phyloP scores from a whole-genome alignment of 2,329 filamentous ascomycete genomes.

The Penicillium paneum region DNA sequence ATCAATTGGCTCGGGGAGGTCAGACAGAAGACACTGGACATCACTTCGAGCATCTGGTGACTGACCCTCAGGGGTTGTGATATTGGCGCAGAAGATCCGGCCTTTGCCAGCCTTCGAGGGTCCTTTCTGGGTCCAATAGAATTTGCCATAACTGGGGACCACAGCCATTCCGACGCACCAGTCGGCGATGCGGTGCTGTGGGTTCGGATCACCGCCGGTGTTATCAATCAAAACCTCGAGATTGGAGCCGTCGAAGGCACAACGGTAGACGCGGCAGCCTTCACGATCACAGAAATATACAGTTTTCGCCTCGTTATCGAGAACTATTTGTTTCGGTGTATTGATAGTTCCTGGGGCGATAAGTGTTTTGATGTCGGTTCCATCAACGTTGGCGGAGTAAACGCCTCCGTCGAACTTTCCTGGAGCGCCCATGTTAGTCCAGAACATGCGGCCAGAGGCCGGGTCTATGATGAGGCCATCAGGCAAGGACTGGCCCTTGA shows the following conservation, averaged over 20 bases:
- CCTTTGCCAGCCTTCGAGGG: constrained; percentile 51
- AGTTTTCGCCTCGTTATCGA: constrained; percentile 28
- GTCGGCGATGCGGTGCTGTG: constrained; percentile 29
- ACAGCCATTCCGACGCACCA: constrained; percentile 60
- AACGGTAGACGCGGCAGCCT: constrained; percentile 38
- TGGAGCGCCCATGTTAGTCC: constrained; percentile 51
- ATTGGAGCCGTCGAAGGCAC: constrained; percentile 34
- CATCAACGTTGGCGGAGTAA: constrained; percentile 48
- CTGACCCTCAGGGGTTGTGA: constrained; percentile 39
- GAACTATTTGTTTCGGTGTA: constrained; percentile 48
- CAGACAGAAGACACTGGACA: constrained; percentile 43
- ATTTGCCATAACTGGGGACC: constrained; percentile 40
- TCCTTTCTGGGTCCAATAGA: constrained; percentile 64
- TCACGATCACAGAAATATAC: constrained; percentile 48
- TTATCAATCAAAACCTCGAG: constrained; percentile 32
- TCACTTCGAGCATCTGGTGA: constrained; percentile 40
- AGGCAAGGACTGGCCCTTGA: constrained; percentile 33
- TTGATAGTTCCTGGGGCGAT: constrained; percentile 46
- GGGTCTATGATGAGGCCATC: constrained; percentile 47
- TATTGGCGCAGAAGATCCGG: constrained; percentile 53
- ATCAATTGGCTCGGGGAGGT: constrained; percentile 56
- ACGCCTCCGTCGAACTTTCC: constrained; percentile 44
- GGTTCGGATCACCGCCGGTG: constrained; percentile 25
- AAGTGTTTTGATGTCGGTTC: constrained; percentile 44
- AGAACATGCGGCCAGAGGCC: constrained; percentile 43